Percentiles rank a stretch among this genome's conserved stretches.
These are phyloP conservation scores for Ophiostoma angusticollis DNA, from an alignment of 2,329 filamentous ascomycete species.

Conservation along the genomic window DNA sequence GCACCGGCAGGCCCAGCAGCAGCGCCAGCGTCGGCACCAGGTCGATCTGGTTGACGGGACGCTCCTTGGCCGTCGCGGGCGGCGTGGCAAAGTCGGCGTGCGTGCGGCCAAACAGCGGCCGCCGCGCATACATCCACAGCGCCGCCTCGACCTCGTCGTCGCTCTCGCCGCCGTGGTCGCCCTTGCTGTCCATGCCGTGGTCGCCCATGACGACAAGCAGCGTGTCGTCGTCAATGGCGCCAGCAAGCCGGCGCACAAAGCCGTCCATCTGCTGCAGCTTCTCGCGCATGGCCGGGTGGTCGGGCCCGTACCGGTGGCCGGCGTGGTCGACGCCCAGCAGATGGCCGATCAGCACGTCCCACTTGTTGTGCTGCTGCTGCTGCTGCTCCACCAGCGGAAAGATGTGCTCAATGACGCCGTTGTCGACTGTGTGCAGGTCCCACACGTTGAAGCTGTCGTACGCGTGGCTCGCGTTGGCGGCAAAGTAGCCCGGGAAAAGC, in stretches of 20 bases:
- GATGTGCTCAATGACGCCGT: constrained; percentile 84
- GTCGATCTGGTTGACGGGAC: constrained; percentile 77
- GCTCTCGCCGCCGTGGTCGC: constrained; percentile 96
- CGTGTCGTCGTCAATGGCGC: constrained; percentile 67
- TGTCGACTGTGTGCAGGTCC: constrained; percentile 94
- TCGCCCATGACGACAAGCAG: constrained; percentile 96
- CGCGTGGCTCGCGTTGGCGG: constrained; percentile 68
- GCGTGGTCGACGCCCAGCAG: constrained; percentile 94
- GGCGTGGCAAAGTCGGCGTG: constrained; percentile 44
- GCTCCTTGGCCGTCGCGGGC: constrained; percentile 60
- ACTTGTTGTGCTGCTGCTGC: constrained; percentile 42
- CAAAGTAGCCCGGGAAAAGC: constrained; percentile 87
- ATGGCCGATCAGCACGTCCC: constrained; percentile 93
- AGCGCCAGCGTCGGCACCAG: constrained; percentile 84
- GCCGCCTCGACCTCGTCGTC: constrained; percentile 92
- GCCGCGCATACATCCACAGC: constrained; percentile 96
- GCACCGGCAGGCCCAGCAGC: constrained; percentile 80
- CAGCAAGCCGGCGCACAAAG: constrained; percentile 60
- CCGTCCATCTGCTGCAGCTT: constrained; percentile 87
- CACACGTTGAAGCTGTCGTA: constrained; percentile 98
- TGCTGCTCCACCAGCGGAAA: constrained; percentile 63
- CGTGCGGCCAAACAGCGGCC: constrained; percentile 68
- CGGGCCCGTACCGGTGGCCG: constrained; percentile 87
- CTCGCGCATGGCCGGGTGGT: constrained; percentile 79
- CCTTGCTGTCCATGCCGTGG: constrained; percentile 95